Base-by-base conservation (phyloP, 352 stramenopile species). In the Pythium biforme region DNA sequence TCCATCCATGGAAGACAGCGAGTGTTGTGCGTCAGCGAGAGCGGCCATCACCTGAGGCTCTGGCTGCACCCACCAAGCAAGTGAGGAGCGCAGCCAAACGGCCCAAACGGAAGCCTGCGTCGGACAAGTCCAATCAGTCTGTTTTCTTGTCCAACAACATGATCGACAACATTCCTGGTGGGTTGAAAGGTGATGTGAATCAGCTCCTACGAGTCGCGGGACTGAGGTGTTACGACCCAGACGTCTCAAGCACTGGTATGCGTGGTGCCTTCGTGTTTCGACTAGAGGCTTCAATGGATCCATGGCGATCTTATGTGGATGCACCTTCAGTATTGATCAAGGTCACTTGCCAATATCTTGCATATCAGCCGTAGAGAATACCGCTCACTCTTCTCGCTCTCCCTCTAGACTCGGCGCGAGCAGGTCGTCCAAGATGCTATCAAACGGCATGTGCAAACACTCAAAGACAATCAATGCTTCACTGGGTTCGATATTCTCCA, bases 401-500 rank as follows among this genome's bases (percentile, higher is more conserved):
- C n/a, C 14, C 26, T 6, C 14, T 29, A 87, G 77, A 86, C 88
- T 59, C 75, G 77, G 19, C 70, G 64, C 4, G 79, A 90, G 23
- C 77, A 86, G n/a, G 55, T 77, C 46, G 76, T 70, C 4, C 76
- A 76, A 41, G 70, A 83, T 59, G 68, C 71, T 17, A 55, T 72
- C 0, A 75, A 79, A 20, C 72, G 68, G 20, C 74, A 75, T 47
- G 39, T 81, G 0, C 53, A 71, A 14, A 72, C 61, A 3, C 26
- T 90, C 23, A 61, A 70, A 0, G 64, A 86, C 15, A 83, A 86
- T 20, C 51, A 64, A 2, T 88, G 79, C 47, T 87, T 74, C 26
- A 83, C 70, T 1, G 76, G 62, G 10, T 81, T 77, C 34, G 79
- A 90, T 50, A 62, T 90, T 40, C 68, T 90, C 33, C 79, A 80